Evolutionary conservation across 1,284 basidiomycete species (phyloP).

Genomic region (Ganoderma resinaceum): DNA sequence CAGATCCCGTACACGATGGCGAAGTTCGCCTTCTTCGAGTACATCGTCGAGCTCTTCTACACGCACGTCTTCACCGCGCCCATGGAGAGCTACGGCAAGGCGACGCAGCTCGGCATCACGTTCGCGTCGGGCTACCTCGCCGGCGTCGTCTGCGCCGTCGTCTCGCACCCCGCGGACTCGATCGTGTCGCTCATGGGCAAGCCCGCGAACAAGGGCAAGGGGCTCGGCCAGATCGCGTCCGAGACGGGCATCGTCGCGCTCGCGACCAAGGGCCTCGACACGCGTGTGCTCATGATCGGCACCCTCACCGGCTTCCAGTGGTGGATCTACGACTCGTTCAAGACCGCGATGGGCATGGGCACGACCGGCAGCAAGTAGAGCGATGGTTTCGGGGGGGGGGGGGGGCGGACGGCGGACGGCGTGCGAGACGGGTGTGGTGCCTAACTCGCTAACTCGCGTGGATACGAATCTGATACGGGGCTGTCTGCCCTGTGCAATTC

Average conservation of each 20-base stretch:
- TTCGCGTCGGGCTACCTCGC: slow-evolving; percentile 85
- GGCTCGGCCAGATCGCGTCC: slow-evolving; percentile 65
- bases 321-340: slow-evolving; percentile 90
- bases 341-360: slow-evolving; percentile 79
- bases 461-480: too few relatives aligned
- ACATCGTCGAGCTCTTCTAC: slow-evolving; percentile 81
- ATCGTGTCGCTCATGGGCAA: slow-evolving; percentile 84
- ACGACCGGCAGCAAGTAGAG: slow-evolving; percentile 89
- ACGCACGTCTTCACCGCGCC: slow-evolving; percentile 76
- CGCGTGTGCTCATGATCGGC: slow-evolving; percentile 83
- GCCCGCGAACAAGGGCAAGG: slow-evolving; percentile 79
- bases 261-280: slow-evolving; percentile 82
- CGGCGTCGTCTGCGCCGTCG: slow-evolving; percentile 83
- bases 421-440: too few relatives aligned
- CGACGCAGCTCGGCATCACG: slow-evolving; percentile 80
- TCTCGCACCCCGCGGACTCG: slow-evolving; percentile 84
- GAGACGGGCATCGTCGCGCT: slow-evolving; percentile 70
- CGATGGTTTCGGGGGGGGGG: too few relatives aligned
- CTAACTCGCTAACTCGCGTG: too few relatives aligned
- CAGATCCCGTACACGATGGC: slow-evolving; percentile 90
- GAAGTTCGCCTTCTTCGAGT: slow-evolving; percentile 88
- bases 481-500: too few relatives aligned
- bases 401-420: too few relatives aligned
- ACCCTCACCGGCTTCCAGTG: slow-evolving; percentile 87
- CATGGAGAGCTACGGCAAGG: slow-evolving; percentile 74